phyloP scores from a whole-genome alignment of 768 basidiomycete genomes.

The Lactarius trivialis region DNA sequence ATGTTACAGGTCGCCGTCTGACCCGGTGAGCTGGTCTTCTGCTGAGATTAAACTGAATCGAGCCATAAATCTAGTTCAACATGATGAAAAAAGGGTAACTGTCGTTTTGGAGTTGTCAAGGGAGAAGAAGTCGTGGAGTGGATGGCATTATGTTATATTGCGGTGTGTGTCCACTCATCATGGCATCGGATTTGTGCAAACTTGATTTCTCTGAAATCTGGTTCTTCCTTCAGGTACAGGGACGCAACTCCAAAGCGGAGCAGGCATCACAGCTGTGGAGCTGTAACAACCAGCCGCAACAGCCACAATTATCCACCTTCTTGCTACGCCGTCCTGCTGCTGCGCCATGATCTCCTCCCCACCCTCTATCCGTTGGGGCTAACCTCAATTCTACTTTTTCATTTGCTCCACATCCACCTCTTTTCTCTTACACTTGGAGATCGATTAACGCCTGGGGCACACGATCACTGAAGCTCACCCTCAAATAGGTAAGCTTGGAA shows the following conservation, averaged over 20 bases:
- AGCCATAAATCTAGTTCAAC: too few relatives aligned
- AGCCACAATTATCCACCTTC: neutral
- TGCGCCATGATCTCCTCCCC: neutral
- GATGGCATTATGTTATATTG: neutral
- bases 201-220: neutral
- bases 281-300: neutral
- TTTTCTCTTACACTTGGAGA: neutral
- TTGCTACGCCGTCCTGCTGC: neutral
- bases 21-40: too few relatives aligned
- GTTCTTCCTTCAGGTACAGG: neutral
- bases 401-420: neutral
- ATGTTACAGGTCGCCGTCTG: constrained; percentile 20
- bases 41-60: neutral
- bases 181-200: neutral
- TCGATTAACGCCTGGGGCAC: neutral
- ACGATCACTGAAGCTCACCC: neutral
- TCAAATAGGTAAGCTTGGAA: neutral
- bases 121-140: neutral
- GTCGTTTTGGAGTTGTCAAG: neutral
- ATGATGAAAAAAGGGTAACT: neutral
- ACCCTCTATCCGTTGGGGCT: neutral
- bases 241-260: neutral
- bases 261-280: constrained; percentile 1
- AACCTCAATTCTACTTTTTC: neutral
- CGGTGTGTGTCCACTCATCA: neutral